Evolutionary conservation across 345 rosid species (phyloP).

Genomic region (Trapa incisa): DNA sequence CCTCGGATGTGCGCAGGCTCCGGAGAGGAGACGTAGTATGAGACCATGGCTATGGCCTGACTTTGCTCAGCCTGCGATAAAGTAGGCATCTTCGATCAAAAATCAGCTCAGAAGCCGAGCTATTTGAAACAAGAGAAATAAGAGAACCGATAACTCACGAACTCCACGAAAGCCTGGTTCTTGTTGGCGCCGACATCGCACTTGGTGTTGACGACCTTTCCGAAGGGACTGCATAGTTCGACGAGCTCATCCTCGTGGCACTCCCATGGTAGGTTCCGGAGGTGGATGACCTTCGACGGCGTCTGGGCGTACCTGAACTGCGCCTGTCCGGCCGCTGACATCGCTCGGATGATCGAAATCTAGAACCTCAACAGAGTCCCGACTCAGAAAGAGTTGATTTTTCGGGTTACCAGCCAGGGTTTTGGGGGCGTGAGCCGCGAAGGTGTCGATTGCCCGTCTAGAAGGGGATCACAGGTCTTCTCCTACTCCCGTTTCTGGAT

Average conservation of each 20-base stretch:
- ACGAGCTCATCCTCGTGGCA: slow-evolving; percentile 84
- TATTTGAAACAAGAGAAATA: not conserved
- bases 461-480: not conserved
- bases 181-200: slow-evolving; percentile 90
- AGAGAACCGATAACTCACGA: slow-evolving; percentile 25
- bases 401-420: not conserved
- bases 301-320: slow-evolving; percentile 95
- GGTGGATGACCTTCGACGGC: slow-evolving; percentile 87
- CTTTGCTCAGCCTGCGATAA: slow-evolving; percentile 56
- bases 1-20: slow-evolving; percentile 97
- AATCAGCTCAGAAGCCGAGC: not conserved
- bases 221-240: slow-evolving; percentile 88
- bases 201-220: slow-evolving; percentile 85
- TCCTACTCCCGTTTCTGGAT: not conserved
- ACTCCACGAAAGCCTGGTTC: slow-evolving; percentile 94
- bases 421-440: not conserved
- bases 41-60: slow-evolving; percentile 95
- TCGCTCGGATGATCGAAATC: slow-evolving; percentile 5
- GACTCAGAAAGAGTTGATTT: not conserved
- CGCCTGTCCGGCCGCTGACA: slow-evolving; percentile 71
- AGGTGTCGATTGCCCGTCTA: not conserved
- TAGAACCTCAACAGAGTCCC: not conserved
- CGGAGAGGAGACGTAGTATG: slow-evolving; percentile 91
- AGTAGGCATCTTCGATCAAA: not conserved
- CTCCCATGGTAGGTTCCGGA: slow-evolving; percentile 93